A percentile compares a stretch with the other conserved stretches of the same genome.
phyloP scores from a whole-genome alignment of 441 rosid genomes.

The Erysimum cheiri region DNA sequence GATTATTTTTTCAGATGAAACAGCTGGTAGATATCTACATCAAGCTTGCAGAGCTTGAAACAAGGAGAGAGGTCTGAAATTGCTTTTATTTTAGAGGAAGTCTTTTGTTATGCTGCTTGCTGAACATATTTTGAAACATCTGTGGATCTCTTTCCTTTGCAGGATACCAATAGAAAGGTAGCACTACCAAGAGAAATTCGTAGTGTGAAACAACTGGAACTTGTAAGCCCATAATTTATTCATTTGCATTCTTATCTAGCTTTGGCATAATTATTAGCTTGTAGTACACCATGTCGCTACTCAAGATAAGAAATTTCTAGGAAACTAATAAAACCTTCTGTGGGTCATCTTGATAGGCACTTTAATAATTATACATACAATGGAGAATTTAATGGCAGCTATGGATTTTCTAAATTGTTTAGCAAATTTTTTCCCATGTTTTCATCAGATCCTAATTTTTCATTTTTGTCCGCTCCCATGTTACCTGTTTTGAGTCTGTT shows the following conservation, averaged over 20 bases:
- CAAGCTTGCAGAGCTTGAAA: slow-evolving; percentile 97
- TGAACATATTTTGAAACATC: slow-evolving; percentile 26
- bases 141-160: slow-evolving; percentile 43
- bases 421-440: slow-evolving; percentile 6
- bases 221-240: slow-evolving; percentile 58
- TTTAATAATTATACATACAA: neutral
- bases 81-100: slow-evolving; percentile 32
- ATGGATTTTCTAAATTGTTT: neutral
- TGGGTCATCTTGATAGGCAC: slow-evolving; percentile 26
- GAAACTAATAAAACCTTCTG: neutral
- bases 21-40: slow-evolving; percentile 97
- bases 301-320: slow-evolving; percentile 8
- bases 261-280: slow-evolving; percentile 18
- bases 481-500: slow-evolving; percentile 15
- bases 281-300: slow-evolving; percentile 19
- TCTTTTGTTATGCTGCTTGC: slow-evolving; percentile 32
- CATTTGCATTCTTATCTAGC: slow-evolving; percentile 34
- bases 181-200: slow-evolving; percentile 91
- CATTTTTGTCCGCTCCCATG: neutral
- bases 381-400: slow-evolving; percentile 8
- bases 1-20: slow-evolving; percentile 65
- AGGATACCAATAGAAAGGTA: slow-evolving; percentile 81
- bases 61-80: slow-evolving; percentile 87
- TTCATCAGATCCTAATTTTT: slow-evolving; percentile 9
- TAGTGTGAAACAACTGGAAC: slow-evolving; percentile 81